Evolutionary conservation across 352 stramenopile species (phyloP).

Genomic region (Phytopythium boreale): DNA sequence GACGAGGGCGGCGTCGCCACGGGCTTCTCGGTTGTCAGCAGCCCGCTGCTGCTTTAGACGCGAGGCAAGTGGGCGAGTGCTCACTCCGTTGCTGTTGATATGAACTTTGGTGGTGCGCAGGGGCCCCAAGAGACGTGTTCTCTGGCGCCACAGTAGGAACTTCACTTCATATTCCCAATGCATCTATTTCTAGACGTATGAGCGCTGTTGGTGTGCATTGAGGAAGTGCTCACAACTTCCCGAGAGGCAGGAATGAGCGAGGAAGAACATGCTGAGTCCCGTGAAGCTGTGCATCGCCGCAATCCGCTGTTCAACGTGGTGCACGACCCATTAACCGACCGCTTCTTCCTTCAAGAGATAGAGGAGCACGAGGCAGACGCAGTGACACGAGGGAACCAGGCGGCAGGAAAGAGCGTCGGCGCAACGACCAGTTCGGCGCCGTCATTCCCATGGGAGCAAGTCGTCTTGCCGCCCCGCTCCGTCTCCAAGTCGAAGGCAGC

Average conservation of each 20-base stretch:
- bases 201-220: background rate
- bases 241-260: background rate
- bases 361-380: background rate
- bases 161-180: background rate
- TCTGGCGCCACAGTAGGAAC: background rate
- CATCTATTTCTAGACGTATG: slow-evolving; percentile 5
- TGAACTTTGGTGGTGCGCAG: background rate
- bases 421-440: background rate
- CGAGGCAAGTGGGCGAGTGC: background rate
- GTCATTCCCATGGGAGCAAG: slow-evolving; percentile 34
- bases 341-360: slow-evolving; percentile 46
- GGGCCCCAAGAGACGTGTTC: background rate
- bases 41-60: slow-evolving; percentile 80
- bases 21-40: slow-evolving; percentile 93
- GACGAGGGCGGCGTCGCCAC: slow-evolving; percentile 97
- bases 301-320: slow-evolving; percentile 32
- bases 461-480: slow-evolving; percentile 25
- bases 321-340: slow-evolving; percentile 40
- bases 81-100: background rate
- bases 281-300: background rate
- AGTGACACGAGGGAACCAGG: background rate
- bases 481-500: background rate
- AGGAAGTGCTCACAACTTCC: no score
- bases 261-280: background rate
- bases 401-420: background rate